Evolutionary conservation across 306 rosid species (phyloP), one percentile per base, ranked within the genome.

Genomic region (Cucurbita maxima): DNA sequence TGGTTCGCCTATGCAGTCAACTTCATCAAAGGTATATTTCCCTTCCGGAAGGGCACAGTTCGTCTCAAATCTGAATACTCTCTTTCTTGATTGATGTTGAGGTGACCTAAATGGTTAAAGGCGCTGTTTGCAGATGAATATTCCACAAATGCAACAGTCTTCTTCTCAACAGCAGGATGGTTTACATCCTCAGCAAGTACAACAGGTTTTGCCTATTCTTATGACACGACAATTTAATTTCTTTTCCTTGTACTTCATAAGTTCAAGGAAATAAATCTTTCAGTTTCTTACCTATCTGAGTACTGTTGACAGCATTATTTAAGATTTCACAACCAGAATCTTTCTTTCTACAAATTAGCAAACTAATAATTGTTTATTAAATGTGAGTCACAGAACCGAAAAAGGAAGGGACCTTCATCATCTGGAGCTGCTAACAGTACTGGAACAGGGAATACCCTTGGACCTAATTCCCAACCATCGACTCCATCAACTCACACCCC

Each of bases 401-500:
- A 92, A 78, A 87, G 98, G 88, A 92, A 88, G 84, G 96, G 92
- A 34, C 96, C 92, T 78, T 74, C 96, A 18, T 88, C 98, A 72
- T 90, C 98, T n/a, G 98, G 98, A 75, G 81, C 92, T 76, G 98
- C 96, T 74, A 92, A 90, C 85, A 92, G 98, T 83, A 87, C 98
- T 59, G 98, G 98, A 73, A 92, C 98, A 37, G 98, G 96, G 85
- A 92, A 90, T 73, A 88, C 98, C 54, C 71, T 84, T 20, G 98
- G 98, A 14, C 87, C 96, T 47, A 90, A 90, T 77, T 92, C 98
- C 82, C 98, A 90, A 55, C 98, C 96, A 78, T 92, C 98, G 54
- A 89, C 98, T 58, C 96, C 98, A 76, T 90, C 96, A 30, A 92
- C 90, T 76, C 98, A 92, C 60, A 87, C 96, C 76, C 96, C 96